Evolutionary conservation across 2,329 filamentous ascomycete species (phyloP), one percentile per base, ranked within the genome.

Genomic region (Fusarium acutatum): DNA sequence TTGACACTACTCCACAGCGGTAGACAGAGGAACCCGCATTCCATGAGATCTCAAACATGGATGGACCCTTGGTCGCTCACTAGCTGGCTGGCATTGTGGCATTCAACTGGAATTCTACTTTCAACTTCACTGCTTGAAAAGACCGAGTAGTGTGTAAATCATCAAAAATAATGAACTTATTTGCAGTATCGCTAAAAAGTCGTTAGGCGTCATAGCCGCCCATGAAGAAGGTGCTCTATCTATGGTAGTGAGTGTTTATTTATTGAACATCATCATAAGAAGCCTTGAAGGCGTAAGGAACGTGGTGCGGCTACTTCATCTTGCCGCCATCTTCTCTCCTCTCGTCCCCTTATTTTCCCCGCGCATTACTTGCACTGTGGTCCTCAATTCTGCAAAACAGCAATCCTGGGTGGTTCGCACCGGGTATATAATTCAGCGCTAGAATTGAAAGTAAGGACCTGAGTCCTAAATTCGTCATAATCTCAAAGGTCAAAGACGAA

Each of bases 391-490:
- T 63, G 38, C 62, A 71, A 66, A 67, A 60, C 63, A 71, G 68
- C 61, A 67, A 69, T 64, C 47, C 43, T 65, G 58, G 68, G 68
- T 75, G 69, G 49, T 63, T 73, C 60, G 43, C 72, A 69, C 73
- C 75, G 76, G 76, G 76, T 78, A 78, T 78, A 78, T 77, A 75
- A 74, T 72, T 76, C 58, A 69, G 64, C 58, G 67, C 60, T 64
- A 71, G 75, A 78, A 76, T 74, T 69, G 64, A 78, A 67, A 76
- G 47, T 64, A 66, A 59, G 66, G 71, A 71, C 43, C 13, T 22
- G 32, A 50, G 62, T 69, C 69, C 58, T 59, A 47, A 46, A 49
- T 54, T 77, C 65, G 54, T 73, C 46, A 74, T 59, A 68, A 60
- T 60, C 35, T 63, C 28, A 43, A 71, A 63, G 50, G 40, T 70